phyloP scores from a whole-genome alignment of 805 yeast species.

The Cyberlindnera maritima region DNA sequence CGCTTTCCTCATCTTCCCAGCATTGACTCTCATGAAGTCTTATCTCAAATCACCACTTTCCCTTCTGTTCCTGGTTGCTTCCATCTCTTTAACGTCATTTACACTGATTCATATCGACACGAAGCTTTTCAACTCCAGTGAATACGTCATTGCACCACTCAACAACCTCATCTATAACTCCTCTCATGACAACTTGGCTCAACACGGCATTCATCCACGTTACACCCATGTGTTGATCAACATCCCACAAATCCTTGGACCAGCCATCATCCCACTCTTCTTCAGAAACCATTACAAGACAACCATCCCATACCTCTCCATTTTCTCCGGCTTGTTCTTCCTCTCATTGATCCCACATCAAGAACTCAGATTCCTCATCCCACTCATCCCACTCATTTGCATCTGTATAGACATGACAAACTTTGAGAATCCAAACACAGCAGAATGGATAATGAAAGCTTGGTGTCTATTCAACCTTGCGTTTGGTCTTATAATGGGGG shows the following conservation, averaged over 20 bases:
- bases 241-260: constrained; percentile 81
- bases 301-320: constrained; percentile 57
- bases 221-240: constrained; percentile 74
- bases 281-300: constrained; percentile 29
- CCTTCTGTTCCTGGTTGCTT: constrained; percentile 30
- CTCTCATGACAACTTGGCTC: constrained; percentile 51
- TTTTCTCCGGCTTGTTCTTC: constrained; percentile 56
- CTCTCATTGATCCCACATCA: constrained; percentile 86
- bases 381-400: constrained; percentile 69
- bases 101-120: constrained; percentile 57
- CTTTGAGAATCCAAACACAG: constrained; percentile 17
- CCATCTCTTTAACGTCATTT: constrained; percentile 36
- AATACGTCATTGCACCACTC: constrained; percentile 58
- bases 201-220: constrained; percentile 82
- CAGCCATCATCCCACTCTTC: constrained; percentile 50
- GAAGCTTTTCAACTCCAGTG: constrained; percentile 29
- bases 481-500: constrained; percentile 68
- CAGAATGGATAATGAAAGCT: constrained; percentile 23
- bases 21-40: constrained; percentile 42
- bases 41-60: constrained; percentile 35
- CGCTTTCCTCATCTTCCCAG: constrained; percentile 70
- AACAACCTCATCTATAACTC: constrained; percentile 77
- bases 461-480: constrained; percentile 68
- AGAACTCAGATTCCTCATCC: constrained; percentile 84
- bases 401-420: constrained; percentile 50